These are phyloP conservation scores for Paecilomyces variotii DNA, from an alignment of 2,329 filamentous ascomycete genomes.

Conservation along the genomic window DNA sequence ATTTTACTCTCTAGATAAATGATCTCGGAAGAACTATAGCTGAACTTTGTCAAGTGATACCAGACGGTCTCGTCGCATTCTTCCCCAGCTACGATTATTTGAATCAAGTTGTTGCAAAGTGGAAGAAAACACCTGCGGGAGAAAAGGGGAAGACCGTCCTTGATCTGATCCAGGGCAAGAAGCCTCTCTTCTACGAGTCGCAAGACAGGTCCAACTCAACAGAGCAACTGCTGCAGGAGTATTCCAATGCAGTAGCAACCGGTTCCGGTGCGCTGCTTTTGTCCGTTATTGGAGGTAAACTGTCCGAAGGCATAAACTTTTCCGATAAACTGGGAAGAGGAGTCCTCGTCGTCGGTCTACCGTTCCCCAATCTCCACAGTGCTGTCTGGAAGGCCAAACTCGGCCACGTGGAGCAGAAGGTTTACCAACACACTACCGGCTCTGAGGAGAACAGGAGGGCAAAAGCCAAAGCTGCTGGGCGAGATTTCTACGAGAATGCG, in stretches of 20 bases:
- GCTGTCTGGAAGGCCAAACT: slow-evolving; percentile 91
- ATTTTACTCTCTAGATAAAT: slow-evolving; percentile 40
- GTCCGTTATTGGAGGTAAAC: slow-evolving; percentile 85
- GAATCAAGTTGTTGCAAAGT: slow-evolving; percentile 59
- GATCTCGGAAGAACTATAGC: slow-evolving; percentile 68
- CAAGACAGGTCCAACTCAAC: slow-evolving; percentile 37
- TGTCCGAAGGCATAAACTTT: slow-evolving; percentile 98
- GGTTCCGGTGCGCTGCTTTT: slow-evolving; percentile 69
- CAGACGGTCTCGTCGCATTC: slow-evolving; percentile 87
- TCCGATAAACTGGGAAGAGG: slow-evolving; percentile 82
- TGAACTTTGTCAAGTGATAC: slow-evolving; percentile 63
- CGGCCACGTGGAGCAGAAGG: slow-evolving; percentile 68
- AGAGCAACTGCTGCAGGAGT: slow-evolving; percentile 66
- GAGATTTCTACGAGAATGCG: slow-evolving; percentile 85
- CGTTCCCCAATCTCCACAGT: slow-evolving; percentile 83
- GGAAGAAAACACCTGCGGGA: slow-evolving; percentile 42
- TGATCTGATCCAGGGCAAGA: slow-evolving; percentile 23
- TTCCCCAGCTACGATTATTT: slow-evolving; percentile 94
- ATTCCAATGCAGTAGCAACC: slow-evolving; percentile 58
- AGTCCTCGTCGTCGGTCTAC: slow-evolving; percentile 83
- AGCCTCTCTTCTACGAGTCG: slow-evolving; percentile 47
- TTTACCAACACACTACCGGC: slow-evolving; percentile 23
- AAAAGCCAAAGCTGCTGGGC: slow-evolving; percentile 45
- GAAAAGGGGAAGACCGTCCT: slow-evolving; percentile 20
- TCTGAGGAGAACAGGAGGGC: slow-evolving; percentile 21